Percentiles rank a stretch among this genome's conserved stretches.
Conservation (phyloP, 345 rosid species). For the Moricandia arvensis region DNA sequence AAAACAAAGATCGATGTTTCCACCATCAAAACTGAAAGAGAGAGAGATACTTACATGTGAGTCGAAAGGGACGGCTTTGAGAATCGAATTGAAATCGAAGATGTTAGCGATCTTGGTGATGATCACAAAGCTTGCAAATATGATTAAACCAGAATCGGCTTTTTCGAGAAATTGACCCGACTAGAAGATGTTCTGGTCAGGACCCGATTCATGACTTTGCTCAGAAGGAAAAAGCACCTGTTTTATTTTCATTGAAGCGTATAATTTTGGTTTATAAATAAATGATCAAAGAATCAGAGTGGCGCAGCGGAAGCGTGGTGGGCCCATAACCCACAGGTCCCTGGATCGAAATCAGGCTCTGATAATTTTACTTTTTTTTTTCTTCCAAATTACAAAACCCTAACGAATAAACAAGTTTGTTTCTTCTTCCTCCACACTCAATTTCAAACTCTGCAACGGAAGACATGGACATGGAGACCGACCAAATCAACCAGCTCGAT, state of each 20-base stretch:
- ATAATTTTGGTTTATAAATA: too few species aligned
- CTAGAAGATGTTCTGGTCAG: neutral
- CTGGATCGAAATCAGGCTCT: slow-evolving; percentile 82
- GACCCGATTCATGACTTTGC: neutral
- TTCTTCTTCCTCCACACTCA: neutral
- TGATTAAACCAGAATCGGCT: neutral
- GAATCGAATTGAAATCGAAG: neutral
- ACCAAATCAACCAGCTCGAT: slow-evolving; percentile 47
- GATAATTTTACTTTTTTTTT: neutral
- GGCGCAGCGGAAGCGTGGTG: slow-evolving; percentile 91
- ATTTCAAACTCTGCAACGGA: slow-evolving; percentile 15
- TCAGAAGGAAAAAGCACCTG: too few species aligned
- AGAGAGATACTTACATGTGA: neutral
- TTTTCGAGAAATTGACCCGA: neutral
- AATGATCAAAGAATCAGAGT: slow-evolving; percentile 45
- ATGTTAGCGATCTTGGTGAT: neutral
- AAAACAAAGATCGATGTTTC: neutral
- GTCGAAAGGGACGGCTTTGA: neutral
- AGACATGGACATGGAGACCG: slow-evolving; percentile 39
- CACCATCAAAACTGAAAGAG: neutral
- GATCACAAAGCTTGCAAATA: neutral
- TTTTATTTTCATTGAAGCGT: too few species aligned
- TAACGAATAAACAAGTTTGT: neutral
- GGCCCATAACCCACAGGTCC: slow-evolving; percentile 87
- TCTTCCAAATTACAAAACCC: slow-evolving; percentile 20